Conservation (phyloP, 2,329 filamentous ascomycete species). For the Corniculantispora saksenae region DNA sequence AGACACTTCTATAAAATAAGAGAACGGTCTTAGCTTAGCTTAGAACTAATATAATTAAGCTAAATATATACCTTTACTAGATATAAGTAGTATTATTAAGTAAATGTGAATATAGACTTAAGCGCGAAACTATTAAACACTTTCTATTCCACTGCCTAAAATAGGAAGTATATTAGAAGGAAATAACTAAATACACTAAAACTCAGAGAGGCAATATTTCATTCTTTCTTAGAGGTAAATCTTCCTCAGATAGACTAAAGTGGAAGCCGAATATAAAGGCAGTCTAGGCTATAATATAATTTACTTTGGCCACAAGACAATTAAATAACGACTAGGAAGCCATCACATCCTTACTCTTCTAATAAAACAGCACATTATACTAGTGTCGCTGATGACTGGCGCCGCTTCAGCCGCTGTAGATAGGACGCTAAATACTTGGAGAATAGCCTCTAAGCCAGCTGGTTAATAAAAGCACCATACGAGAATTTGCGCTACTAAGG, state of each 20-base stretch:
- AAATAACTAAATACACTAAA: background rate
- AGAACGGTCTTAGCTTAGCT: background rate
- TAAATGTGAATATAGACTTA: background rate
- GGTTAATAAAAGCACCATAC: too few species aligned
- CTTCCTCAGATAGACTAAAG: too few species aligned
- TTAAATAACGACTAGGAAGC: background rate
- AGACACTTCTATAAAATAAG: background rate
- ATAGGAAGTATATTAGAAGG: background rate
- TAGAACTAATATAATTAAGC: background rate
- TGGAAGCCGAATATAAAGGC: too few species aligned
- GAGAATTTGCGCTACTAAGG: too few species aligned
- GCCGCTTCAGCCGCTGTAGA: slow-evolving; percentile 6
- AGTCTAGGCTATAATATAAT: too few species aligned
- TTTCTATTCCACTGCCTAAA: background rate
- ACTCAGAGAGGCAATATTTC: background rate
- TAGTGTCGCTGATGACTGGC: background rate
- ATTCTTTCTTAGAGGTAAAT: slow-evolving; percentile 5
- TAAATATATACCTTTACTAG: background rate
- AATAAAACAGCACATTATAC: background rate
- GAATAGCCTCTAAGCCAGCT: too few species aligned
- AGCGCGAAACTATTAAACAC: background rate
- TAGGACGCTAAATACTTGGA: too few species aligned
- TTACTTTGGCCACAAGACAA: too few species aligned
- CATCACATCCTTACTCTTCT: background rate
- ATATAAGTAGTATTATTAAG: background rate